phyloP scores from a whole-genome alignment of 2,329 filamentous ascomycete species.

The Penicillium sp. region DNA sequence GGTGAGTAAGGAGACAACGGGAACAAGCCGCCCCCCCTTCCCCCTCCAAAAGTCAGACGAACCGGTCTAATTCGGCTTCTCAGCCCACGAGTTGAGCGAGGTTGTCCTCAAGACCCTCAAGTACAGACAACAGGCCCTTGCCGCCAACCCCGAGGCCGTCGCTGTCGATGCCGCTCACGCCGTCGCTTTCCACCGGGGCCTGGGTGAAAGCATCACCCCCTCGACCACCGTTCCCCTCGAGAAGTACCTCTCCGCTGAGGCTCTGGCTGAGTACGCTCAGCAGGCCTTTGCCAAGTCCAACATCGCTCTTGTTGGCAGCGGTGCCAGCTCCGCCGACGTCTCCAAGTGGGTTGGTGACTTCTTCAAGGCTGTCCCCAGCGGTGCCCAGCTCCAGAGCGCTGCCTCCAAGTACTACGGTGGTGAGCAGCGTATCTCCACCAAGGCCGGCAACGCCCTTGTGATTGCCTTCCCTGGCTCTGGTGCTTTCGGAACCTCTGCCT shows the following conservation, averaged over 20 bases:
- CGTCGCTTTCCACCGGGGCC: conserved; percentile 84
- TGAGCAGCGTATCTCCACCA: conserved; percentile 78
- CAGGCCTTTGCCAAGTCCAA: conserved; percentile 80
- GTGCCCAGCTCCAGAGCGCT: too few relatives aligned
- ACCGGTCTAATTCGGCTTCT: too few relatives aligned
- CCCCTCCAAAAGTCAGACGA: conserved; percentile 6
- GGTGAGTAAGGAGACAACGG: too few relatives aligned
- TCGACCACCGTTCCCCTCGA: conserved; percentile 61
- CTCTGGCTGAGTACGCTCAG: conserved; percentile 65
- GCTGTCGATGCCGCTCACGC: conserved; percentile 79
- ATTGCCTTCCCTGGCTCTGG: conserved; percentile 88
- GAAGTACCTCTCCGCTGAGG: conserved; percentile 65
- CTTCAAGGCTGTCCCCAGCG: conserved; percentile 67
- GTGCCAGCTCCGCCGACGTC: conserved; percentile 65
- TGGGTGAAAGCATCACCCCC: conserved; percentile 69
- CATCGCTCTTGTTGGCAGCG: conserved; percentile 83
- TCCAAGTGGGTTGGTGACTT: conserved; percentile 88
- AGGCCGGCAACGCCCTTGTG: conserved; percentile 69
- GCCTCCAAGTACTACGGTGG: conserved; percentile 85
- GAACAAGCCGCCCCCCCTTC: too few relatives aligned
- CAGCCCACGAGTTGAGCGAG: conserved; percentile 85
- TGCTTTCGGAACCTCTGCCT: conserved; percentile 58
- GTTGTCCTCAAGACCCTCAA: conserved; percentile 70
- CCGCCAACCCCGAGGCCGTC: conserved; percentile 55
- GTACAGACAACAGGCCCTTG: conserved; percentile 64